A percentile compares a stretch with the other conserved stretches of the same genome.
These are phyloP conservation scores for Candida fluviatilis DNA, from an alignment of 805 yeast species.

Conservation along the genomic window DNA sequence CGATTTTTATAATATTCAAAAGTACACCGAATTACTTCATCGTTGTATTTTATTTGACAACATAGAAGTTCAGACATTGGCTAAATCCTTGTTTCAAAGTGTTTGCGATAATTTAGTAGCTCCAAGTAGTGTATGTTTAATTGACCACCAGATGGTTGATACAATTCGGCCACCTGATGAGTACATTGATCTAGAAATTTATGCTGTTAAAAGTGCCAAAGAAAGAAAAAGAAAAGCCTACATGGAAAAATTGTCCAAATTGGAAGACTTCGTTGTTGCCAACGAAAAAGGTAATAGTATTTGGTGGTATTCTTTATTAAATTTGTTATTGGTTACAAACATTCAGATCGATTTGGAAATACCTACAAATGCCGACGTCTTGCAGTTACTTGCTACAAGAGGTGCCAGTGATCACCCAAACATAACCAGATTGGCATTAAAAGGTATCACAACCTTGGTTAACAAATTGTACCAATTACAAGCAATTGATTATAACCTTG, in stretches of 20 bases:
- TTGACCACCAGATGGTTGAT: conserved; percentile 41
- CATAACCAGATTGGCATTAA: conserved; percentile 54
- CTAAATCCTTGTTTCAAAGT: conserved; percentile 47
- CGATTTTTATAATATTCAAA: conserved; percentile 51
- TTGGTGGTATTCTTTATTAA: conserved; percentile 55
- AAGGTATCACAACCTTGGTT: conserved; percentile 53
- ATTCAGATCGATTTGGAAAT: conserved; percentile 54
- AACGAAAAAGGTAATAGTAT: conserved; percentile 32
- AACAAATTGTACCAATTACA: conserved; percentile 44
- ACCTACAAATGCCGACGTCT: conserved; percentile 33
- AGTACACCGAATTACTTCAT: conserved; percentile 46
- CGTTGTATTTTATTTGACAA: conserved; percentile 56
- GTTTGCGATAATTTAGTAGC: conserved; percentile 24
- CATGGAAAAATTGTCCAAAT: conserved; percentile 32
- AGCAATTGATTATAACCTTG: conserved; percentile 43
- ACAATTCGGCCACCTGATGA: conserved; percentile 60
- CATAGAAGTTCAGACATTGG: conserved; percentile 47
- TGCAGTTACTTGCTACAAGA: conserved; percentile 42
- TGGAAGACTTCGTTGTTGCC: conserved; percentile 36
- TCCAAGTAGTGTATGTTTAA: conserved; percentile 43
- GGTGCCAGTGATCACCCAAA: conserved; percentile 66
- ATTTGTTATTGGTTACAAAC: conserved; percentile 46
- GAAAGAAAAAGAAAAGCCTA: conserved; percentile 48
- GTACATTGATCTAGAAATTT: conserved; percentile 52
- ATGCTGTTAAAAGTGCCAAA: conserved; percentile 60